These are phyloP conservation scores for Cyclotella sp. DNA, from an alignment of 108 stramenopile genomes.

Conservation along the genomic window DNA sequence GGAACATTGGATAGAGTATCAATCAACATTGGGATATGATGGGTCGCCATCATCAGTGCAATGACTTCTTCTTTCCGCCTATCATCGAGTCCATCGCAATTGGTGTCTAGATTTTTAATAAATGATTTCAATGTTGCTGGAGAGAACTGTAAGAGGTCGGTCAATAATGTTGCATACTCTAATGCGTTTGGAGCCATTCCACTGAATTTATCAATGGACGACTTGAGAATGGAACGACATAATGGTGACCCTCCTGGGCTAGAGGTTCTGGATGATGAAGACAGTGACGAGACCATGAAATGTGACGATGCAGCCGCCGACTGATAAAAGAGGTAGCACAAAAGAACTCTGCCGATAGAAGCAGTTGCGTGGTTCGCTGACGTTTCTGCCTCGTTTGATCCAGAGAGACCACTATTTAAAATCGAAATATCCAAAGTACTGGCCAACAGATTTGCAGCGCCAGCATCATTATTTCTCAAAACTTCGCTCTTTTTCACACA, in stretches of 20 bases:
- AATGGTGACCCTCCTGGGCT: slow-evolving; percentile 29
- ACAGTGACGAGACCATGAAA: slow-evolving; percentile 19
- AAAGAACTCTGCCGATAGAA: slow-evolving; percentile 31
- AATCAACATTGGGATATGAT: slow-evolving; percentile 43
- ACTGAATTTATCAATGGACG: slow-evolving; percentile 45
- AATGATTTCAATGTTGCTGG: slow-evolving; percentile 8
- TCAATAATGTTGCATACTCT: slow-evolving; percentile 46
- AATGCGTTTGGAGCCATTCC: slow-evolving; percentile 57
- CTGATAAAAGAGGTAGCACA: slow-evolving; percentile 52
- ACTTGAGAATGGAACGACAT: slow-evolving; percentile 48
- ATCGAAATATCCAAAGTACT: slow-evolving; percentile 21
- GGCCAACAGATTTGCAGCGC: slow-evolving; percentile 10
- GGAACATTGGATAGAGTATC: slow-evolving; percentile 47
- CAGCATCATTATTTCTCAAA: slow-evolving; percentile 6
- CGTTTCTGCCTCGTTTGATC: slow-evolving; percentile 1
- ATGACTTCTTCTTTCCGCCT: slow-evolving; percentile 31
- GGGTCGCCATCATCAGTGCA: slow-evolving; percentile 27
- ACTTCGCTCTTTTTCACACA: slow-evolving; percentile 55
- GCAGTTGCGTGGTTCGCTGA: slow-evolving; percentile 45
- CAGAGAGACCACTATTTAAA: not conserved
- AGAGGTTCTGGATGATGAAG: slow-evolving; percentile 15
- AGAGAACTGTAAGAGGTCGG: slow-evolving; percentile 38
- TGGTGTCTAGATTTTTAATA: not conserved
- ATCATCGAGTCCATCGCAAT: slow-evolving; percentile 24
- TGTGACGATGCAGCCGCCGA: slow-evolving; percentile 34